Evolutionary conservation across 352 stramenopile genomes (phyloP).

Genomic region (Globisporangium camurandrum): DNA sequence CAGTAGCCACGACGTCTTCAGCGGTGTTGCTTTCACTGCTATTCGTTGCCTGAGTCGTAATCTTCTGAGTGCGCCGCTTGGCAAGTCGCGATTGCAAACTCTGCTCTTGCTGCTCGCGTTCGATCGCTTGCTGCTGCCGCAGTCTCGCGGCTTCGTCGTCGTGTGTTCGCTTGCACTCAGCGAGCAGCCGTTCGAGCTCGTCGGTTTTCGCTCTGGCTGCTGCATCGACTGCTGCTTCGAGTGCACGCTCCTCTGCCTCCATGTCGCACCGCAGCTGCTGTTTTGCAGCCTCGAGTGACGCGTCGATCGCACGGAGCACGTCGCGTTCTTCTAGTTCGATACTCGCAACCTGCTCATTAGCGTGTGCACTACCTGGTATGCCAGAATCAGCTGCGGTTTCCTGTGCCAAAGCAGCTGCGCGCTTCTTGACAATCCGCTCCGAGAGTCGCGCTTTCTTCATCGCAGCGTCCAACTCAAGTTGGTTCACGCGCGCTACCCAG

Average conservation of each 20-base stretch:
- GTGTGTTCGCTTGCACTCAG: conserved; percentile 25
- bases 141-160: conserved; percentile 20
- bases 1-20: too few relatives aligned
- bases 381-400: background rate
- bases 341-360: too few relatives aligned
- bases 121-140: conserved; percentile 20
- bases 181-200: conserved; percentile 27
- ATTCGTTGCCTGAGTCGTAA: background rate
- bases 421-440: conserved; percentile 25
- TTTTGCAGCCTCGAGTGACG: conserved; percentile 12
- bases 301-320: conserved; percentile 25
- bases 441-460: conserved; percentile 21
- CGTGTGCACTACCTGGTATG: too few relatives aligned
- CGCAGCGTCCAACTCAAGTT: conserved; percentile 24
- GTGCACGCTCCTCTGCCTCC: conserved; percentile 11
- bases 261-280: conserved; percentile 7
- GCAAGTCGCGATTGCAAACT: conserved; percentile 28
- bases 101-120: conserved; percentile 30
- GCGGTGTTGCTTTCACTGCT: background rate
- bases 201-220: conserved; percentile 11
- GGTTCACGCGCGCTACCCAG: conserved; percentile 16
- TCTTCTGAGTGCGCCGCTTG: conserved; percentile 18
- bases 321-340: conserved; percentile 24
- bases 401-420: background rate
- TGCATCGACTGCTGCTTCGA: conserved; percentile 1